These are phyloP conservation scores for Dactylellina cionopaga DNA, from an alignment of 2,329 filamentous ascomycete genomes.

Conservation along the genomic window DNA sequence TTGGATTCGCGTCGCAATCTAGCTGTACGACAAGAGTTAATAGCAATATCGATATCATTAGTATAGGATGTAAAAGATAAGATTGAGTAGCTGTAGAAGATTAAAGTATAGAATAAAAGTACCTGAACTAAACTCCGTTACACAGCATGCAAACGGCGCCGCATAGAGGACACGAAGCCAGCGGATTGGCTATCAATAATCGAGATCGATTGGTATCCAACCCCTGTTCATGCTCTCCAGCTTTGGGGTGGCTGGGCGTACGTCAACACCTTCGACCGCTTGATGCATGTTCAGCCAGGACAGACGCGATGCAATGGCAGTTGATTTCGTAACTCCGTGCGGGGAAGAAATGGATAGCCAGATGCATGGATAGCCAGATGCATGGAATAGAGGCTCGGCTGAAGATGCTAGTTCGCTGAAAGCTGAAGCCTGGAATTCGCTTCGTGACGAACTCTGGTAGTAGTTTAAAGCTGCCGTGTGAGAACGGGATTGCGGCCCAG, in stretches of 20 bases:
- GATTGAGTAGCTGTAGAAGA: too few species aligned
- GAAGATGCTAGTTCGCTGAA: background rate
- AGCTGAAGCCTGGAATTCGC: background rate
- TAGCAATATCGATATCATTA: too few species aligned
- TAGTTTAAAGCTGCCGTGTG: conserved; percentile 3
- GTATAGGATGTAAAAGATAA: too few species aligned
- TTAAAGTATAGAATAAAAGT: too few species aligned
- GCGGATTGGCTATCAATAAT: conserved; percentile 37
- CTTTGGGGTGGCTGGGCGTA: conserved; percentile 26
- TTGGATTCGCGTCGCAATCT: too few species aligned
- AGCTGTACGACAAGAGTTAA: too few species aligned
- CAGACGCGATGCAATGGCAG: conserved; percentile 1
- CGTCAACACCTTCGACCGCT: conserved; percentile 35
- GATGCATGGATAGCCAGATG: too few species aligned
- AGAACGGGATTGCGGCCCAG: conserved; percentile 8
- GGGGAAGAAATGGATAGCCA: too few species aligned
- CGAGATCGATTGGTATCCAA: conserved; percentile 19
- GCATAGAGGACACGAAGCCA: background rate
- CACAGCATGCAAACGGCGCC: background rate
- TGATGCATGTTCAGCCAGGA: background rate
- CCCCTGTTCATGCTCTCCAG: conserved; percentile 10
- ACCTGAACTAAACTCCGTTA: too few species aligned
- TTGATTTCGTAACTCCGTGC: conserved; percentile 45
- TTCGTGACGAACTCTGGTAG: too few species aligned
- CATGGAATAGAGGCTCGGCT: background rate